These are phyloP conservation scores for Protostelium mycophagum DNA, from an alignment of 78 protist genomes.

Conservation along the genomic window DNA sequence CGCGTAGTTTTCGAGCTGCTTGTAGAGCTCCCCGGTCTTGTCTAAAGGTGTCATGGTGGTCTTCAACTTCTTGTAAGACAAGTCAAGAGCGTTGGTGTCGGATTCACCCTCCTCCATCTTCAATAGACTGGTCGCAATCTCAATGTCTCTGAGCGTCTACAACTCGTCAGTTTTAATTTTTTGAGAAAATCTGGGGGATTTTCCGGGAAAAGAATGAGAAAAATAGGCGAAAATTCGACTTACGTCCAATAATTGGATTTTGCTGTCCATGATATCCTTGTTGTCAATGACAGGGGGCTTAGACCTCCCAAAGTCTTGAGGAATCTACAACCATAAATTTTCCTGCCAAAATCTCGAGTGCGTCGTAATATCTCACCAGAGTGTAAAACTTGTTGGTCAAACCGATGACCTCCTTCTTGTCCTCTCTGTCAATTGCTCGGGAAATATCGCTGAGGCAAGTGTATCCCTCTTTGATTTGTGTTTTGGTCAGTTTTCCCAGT, in stretches of 20 bases:
- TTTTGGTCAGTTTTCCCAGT: constrained; percentile 51
- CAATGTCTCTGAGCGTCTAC: background rate
- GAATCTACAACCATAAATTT: too few relatives aligned
- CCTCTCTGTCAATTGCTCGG: background rate
- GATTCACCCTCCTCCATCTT: background rate
- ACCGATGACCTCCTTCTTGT: constrained; percentile 6
- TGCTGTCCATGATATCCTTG: constrained; percentile 21
- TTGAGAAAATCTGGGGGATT: too few relatives aligned
- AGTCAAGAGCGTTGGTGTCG: background rate
- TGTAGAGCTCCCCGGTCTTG: constrained; percentile 19
- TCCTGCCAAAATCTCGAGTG: background rate
- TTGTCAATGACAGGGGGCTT: constrained; percentile 37
- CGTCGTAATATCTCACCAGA: constrained; percentile 5
- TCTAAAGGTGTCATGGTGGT: constrained; percentile 44
- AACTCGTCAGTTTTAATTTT: background rate
- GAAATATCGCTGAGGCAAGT: constrained; percentile 43
- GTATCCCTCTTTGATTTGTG: constrained; percentile 32
- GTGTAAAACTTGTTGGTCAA: constrained; percentile 71
- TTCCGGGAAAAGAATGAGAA: background rate
- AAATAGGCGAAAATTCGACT: background rate
- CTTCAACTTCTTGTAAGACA: constrained; percentile 34
- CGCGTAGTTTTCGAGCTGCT: constrained; percentile 18
- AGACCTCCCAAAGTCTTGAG: constrained; percentile 41
- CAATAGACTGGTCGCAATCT: background rate
- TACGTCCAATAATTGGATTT: constrained; percentile 12